A percentile compares a stretch with the other conserved stretches of the same genome.
Evolutionary conservation across 2,329 filamentous ascomycete species (phyloP).

Genomic region (Microcyclosporella mali): DNA sequence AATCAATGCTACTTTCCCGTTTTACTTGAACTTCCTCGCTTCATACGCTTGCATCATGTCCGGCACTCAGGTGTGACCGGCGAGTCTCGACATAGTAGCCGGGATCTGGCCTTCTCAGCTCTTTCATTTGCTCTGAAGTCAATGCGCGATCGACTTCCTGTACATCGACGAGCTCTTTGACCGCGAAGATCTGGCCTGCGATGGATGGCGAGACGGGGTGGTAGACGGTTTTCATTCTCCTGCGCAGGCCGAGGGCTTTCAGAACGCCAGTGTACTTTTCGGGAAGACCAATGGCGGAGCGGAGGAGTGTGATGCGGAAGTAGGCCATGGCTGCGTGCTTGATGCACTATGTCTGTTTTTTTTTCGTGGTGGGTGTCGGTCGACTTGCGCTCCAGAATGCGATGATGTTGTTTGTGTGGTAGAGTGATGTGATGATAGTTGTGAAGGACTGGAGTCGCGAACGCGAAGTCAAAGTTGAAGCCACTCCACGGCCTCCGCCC

Average conservation of each 20-base stretch:
- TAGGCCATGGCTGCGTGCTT: conserved; percentile 38
- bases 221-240: conserved; percentile 81
- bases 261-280: conserved; percentile 73
- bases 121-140: conserved; percentile 63
- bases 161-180: conserved; percentile 85
- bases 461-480: too few relatives aligned
- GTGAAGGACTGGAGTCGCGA: too few relatives aligned
- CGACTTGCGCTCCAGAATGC: too few relatives aligned
- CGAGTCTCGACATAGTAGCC: conserved; percentile 83
- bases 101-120: conserved; percentile 64
- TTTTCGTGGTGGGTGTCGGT: too few relatives aligned
- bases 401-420: too few relatives aligned
- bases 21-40: too few relatives aligned
- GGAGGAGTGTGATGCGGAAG: conserved; percentile 87
- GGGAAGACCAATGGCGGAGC: conserved; percentile 80
- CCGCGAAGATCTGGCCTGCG: conserved; percentile 85
- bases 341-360: too few relatives aligned
- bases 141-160: conserved; percentile 64
- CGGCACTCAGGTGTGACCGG: too few relatives aligned
- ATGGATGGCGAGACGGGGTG: conserved; percentile 74
- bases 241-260: conserved; percentile 75
- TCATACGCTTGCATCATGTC: too few relatives aligned
- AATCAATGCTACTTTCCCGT: too few relatives aligned
- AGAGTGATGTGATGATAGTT: too few relatives aligned
- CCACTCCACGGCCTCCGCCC: too few relatives aligned